A percentile compares a stretch with the other conserved stretches of the same genome.
These are phyloP conservation scores for Leishmania major DNA, from an alignment of 208 protist genomes.

Conservation along the genomic window DNA sequence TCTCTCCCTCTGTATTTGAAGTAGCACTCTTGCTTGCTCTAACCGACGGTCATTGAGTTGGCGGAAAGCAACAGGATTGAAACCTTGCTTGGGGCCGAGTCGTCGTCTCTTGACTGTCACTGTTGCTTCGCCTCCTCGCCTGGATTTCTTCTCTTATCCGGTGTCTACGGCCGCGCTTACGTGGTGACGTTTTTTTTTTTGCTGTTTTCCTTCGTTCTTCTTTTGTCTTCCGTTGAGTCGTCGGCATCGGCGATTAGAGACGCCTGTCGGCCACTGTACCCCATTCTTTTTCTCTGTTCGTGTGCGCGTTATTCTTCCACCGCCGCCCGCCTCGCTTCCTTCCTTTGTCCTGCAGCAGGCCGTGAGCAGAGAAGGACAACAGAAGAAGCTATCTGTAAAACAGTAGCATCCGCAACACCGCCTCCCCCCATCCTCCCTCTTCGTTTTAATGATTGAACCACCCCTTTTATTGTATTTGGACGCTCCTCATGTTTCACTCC, in stretches of 20 bases:
- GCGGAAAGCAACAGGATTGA: background rate
- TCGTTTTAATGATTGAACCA: background rate
- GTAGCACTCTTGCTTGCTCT: background rate
- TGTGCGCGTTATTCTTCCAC: constrained; percentile 2
- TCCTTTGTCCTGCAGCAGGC: background rate
- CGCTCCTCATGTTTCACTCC: constrained; percentile 32
- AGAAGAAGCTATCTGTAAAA: background rate
- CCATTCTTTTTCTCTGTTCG: constrained; percentile 2
- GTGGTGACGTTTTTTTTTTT: background rate
- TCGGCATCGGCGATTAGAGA: background rate
- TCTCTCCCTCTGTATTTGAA: background rate
- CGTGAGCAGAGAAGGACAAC: background rate
- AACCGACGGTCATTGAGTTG: background rate
- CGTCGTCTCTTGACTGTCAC: background rate
- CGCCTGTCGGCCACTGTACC: background rate
- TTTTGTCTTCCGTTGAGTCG: background rate
- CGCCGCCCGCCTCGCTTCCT: background rate
- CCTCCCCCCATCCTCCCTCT: background rate
- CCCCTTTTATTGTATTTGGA: background rate
- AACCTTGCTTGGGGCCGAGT: background rate
- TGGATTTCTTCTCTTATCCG: background rate
- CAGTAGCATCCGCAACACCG: background rate
- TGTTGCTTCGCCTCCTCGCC: background rate
- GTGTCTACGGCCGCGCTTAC: background rate
- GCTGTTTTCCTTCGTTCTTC: background rate